Evolutionary conservation across 768 basidiomycete genomes (phyloP).

Genomic region (Boletus rex-veris): DNA sequence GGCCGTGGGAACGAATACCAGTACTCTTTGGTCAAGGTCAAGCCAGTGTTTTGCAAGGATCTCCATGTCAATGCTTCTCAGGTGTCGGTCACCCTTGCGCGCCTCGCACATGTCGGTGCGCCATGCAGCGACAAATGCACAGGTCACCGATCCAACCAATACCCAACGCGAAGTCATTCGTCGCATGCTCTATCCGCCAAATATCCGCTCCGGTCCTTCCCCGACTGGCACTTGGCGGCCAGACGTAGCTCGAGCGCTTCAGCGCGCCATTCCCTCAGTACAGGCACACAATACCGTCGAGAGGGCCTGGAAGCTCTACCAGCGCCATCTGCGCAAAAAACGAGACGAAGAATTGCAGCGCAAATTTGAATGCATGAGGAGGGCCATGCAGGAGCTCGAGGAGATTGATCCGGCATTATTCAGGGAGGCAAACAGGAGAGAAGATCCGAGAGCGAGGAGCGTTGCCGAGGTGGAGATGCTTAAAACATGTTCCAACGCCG

Average conservation of each 20-base stretch:
- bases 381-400: slow-evolving; percentile 81
- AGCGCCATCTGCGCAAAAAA: slow-evolving; percentile 67
- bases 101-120: slow-evolving; percentile 37
- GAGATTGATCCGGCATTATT: slow-evolving; percentile 49
- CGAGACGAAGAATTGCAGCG: slow-evolving; percentile 64
- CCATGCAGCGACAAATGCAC: slow-evolving; percentile 36
- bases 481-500: slow-evolving; percentile 60
- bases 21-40: background rate
- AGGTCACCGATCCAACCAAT: slow-evolving; percentile 38
- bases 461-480: slow-evolving; percentile 53
- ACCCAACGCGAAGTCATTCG: slow-evolving; percentile 72
- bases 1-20: slow-evolving; percentile 23
- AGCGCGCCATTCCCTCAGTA: slow-evolving; percentile 79
- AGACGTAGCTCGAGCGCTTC: slow-evolving; percentile 71
- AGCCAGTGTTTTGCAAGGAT: background rate
- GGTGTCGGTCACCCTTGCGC: slow-evolving; percentile 24
- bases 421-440: slow-evolving; percentile 66
- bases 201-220: slow-evolving; percentile 63
- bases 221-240: slow-evolving; percentile 85
- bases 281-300: slow-evolving; percentile 93
- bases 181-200: slow-evolving; percentile 75
- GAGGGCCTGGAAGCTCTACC: slow-evolving; percentile 83
- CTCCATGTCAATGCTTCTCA: slow-evolving; percentile 39
- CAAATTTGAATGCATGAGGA: slow-evolving; percentile 79
- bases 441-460: slow-evolving; percentile 68